phyloP scores from a whole-genome alignment of 257 asterid species.

The Mitragyna speciosa region DNA sequence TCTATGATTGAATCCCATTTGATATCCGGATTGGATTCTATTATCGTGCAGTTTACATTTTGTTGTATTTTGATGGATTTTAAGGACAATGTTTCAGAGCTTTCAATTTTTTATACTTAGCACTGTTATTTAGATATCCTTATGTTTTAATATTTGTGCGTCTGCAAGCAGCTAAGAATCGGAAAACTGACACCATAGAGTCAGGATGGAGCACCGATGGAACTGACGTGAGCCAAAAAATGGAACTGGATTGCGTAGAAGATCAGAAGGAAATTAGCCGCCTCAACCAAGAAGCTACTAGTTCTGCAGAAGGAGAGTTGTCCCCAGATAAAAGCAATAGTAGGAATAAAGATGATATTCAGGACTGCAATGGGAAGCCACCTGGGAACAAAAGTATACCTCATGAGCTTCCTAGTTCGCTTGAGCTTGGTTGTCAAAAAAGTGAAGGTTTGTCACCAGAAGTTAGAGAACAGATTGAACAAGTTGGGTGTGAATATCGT shows the following conservation, averaged over 20 bases:
- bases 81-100: not conserved
- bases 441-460: constrained; percentile 27
- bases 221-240: constrained; percentile 19
- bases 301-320: constrained; percentile 26
- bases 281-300: constrained; percentile 27
- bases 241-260: constrained; percentile 20
- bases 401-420: constrained; percentile 32
- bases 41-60: not conserved
- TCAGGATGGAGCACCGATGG: constrained; percentile 28
- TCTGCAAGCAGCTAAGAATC: constrained; percentile 59
- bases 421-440: constrained; percentile 24
- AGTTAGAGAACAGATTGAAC: constrained; percentile 22
- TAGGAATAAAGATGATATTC: constrained; percentile 20
- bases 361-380: not conserved
- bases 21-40: not conserved
- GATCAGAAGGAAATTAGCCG: constrained; percentile 35
- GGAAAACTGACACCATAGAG: constrained; percentile 31
- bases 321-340: constrained; percentile 21
- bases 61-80: not conserved
- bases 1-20: not conserved
- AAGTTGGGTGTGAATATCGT: constrained; percentile 14
- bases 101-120: not conserved
- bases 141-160: constrained; percentile 15
- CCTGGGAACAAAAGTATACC: constrained; percentile 25
- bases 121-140: not conserved